These are phyloP conservation scores for Stellera chamaejasme DNA, from an alignment of 345 rosid genomes.

Conservation along the genomic window DNA sequence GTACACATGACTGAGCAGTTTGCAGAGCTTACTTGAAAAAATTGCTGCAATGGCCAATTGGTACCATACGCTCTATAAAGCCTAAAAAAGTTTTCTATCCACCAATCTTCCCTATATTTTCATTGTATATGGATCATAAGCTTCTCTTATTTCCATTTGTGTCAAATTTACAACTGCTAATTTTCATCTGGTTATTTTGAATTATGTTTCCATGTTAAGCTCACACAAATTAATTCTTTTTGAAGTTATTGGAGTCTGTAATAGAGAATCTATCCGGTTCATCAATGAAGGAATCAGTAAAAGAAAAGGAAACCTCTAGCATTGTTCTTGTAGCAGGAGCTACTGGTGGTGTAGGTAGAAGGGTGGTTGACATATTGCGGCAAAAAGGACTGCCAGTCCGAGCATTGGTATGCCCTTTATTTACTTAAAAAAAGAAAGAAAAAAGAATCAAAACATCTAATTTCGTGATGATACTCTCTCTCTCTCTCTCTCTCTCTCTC, in stretches of 20 bases:
- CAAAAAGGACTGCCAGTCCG: slow-evolving; percentile 64
- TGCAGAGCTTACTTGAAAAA: too few species aligned
- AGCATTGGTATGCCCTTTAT: slow-evolving; percentile 46
- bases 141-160: too few species aligned
- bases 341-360: slow-evolving; percentile 95
- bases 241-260: slow-evolving; percentile 61
- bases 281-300: slow-evolving; percentile 28
- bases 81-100: too few species aligned
- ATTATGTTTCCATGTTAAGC: slow-evolving; percentile 4
- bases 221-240: slow-evolving; percentile 16
- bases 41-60: too few species aligned
- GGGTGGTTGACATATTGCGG: slow-evolving; percentile 61
- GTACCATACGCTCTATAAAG: too few species aligned
- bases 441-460: not conserved
- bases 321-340: slow-evolving; percentile 81
- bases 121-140: too few species aligned
- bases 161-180: too few species aligned
- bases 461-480: not conserved
- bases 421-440: not conserved
- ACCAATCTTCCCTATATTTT: too few species aligned
- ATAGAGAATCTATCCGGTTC: slow-evolving; percentile 54
- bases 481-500: not conserved
- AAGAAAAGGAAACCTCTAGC: slow-evolving; percentile 46
- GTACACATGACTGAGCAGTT: too few species aligned
- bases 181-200: not conserved